Base-by-base conservation (phyloP, 768 basidiomycete species). In the Lentinula sp. region DNA sequence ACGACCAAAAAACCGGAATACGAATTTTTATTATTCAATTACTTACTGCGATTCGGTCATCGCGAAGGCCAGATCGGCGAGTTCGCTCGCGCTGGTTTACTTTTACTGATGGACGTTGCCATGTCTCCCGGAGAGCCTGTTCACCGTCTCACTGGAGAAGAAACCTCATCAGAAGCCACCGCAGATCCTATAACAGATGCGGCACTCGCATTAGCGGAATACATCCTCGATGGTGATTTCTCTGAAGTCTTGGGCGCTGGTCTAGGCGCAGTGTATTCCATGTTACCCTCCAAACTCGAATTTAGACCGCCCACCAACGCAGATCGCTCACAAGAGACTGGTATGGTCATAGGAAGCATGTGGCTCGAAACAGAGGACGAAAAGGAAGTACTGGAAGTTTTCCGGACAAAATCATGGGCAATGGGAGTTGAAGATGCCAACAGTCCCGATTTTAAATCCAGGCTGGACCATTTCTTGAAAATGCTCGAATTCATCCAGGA, bases 211-310 rank as follows among this genome's bases (percentile, higher is more conserved):
- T 77, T 98, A 42, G 93, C 93, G 18, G 93, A 95, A 69, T 97
- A 93, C 70, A 91, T 98, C 56, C 81, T 97, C 16, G 93, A 96
- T 68, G 93, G 95, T n/a, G 96, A 98, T 73, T 96, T 97, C 71
- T 93, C 94, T n/a, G 95, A 98, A 64, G 96, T 98, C 10, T 83
- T 98, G 50, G 93, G 88, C 16, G 96, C 96, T 3, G 94, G 95
- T 15, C 72, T 98, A 10, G 89, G 93, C 3, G 96, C 96, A 0
- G 90, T 96, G 1, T 98, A 96, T 69, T 97, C 94, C 2, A 74
- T 94, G 2, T 78, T 98, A 10, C 96, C 96, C 0, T 85, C 86
- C 18, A 97, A 97, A 73, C 80, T 98, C 45, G 85, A 84, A 56
- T 84, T 97, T 62, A 80, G 78, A 55, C 74, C 82, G 6, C 77